phyloP scores from a whole-genome alignment of 345 rosid species.

The Crucihimalaya himalaica region DNA sequence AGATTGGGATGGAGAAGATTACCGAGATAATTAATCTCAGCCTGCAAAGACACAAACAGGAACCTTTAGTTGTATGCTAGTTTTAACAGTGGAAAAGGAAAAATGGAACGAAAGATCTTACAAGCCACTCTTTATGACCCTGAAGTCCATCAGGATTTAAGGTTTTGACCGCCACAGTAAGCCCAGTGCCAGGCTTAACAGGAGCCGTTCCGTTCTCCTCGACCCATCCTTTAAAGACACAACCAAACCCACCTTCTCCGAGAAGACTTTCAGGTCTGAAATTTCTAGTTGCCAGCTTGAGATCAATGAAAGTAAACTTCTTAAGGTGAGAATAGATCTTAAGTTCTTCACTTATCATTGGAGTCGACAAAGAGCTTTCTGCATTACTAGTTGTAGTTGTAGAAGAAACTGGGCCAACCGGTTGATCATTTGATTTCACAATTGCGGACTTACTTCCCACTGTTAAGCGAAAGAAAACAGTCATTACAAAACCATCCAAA shows the following conservation, averaged over 20 bases:
- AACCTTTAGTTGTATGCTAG: constrained; percentile 10
- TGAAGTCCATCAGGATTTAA: constrained; percentile 98
- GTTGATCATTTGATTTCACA: constrained; percentile 77
- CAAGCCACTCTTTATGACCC: constrained; percentile 99
- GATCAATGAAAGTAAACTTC: constrained; percentile 87
- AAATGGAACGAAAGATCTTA: constrained; percentile 36
- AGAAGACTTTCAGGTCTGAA: constrained; percentile 97
- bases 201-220: constrained; percentile 99
- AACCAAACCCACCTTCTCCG: constrained; percentile 99
- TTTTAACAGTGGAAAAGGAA: neutral
- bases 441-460: constrained; percentile 71
- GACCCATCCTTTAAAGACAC: constrained; percentile 97
- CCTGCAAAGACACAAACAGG: constrained; percentile 48
- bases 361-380: constrained; percentile 82
- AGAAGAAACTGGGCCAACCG: constrained; percentile 56
- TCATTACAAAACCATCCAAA: constrained; percentile 22
- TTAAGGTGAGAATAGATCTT: constrained; percentile 80
- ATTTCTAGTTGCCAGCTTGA: constrained; percentile 92
- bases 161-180: constrained; percentile 96
- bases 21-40: constrained; percentile 71
- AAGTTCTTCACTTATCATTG: constrained; percentile 89
- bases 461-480: constrained; percentile 8
- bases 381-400: constrained; percentile 83
- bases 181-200: constrained; percentile 96
- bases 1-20: constrained; percentile 62